Conservation (phyloP, 805 yeast species). For the Candida schatavii region DNA sequence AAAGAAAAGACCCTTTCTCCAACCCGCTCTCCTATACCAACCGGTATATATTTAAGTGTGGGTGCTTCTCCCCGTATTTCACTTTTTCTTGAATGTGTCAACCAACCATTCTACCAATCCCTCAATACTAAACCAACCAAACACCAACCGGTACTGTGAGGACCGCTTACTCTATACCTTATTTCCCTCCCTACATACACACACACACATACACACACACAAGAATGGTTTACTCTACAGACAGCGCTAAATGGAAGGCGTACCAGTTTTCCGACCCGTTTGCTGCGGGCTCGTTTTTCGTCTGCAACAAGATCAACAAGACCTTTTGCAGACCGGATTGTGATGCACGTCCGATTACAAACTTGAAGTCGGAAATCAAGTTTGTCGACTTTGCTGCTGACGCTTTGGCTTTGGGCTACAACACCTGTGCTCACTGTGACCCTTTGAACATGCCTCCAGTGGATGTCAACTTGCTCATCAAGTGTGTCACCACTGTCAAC, state of each 20-base stretch:
- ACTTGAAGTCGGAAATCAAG: slow-evolving; percentile 42
- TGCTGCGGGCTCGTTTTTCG: slow-evolving; percentile 57
- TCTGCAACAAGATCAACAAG: slow-evolving; percentile 42
- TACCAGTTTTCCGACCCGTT: slow-evolving; percentile 66
- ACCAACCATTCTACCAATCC: not conserved
- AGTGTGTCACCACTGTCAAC: slow-evolving; percentile 56
- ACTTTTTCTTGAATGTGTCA: too few species aligned
- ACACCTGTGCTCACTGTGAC: slow-evolving; percentile 54
- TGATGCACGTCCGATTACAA: slow-evolving; percentile 44
- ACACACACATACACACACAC: not conserved
- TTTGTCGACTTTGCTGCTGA: slow-evolving; percentile 41
- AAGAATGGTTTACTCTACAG: slow-evolving; percentile 45
- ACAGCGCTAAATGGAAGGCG: slow-evolving; percentile 55
- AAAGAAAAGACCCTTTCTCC: too few species aligned
- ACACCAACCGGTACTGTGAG: not conserved
- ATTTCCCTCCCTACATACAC: not conserved
- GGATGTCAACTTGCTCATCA: slow-evolving; percentile 42
- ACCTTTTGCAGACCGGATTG: slow-evolving; percentile 70
- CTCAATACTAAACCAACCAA: not conserved
- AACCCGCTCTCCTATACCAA: too few species aligned
- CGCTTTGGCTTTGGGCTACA: slow-evolving; percentile 45
- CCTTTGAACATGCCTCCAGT: slow-evolving; percentile 47
- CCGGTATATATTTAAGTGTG: too few species aligned
- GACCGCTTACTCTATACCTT: not conserved
- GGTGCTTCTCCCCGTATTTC: too few species aligned